Percentiles rank a stretch among this genome's conserved stretches.
phyloP scores from a whole-genome alignment of 1,139 yeast genomes.

The Geotrichum candidum region DNA sequence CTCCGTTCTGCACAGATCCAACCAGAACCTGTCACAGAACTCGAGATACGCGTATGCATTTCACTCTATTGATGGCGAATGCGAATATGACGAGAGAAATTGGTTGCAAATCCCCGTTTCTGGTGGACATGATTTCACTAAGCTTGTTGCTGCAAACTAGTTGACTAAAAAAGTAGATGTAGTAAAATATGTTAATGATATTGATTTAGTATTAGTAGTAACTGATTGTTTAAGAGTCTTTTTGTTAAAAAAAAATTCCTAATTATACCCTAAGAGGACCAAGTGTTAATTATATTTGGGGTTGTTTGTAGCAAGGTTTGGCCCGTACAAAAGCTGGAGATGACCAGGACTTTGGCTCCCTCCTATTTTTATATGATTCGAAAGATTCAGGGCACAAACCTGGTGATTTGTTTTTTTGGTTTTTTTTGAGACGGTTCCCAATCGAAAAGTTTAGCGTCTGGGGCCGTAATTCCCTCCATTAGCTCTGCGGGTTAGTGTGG shows the following conservation, averaged over 20 bases:
- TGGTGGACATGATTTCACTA: slow-evolving; percentile 58
- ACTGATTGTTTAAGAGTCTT: neutral
- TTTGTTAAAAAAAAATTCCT: neutral
- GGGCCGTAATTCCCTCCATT: too few relatives aligned
- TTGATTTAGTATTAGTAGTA: neutral
- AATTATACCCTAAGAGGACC: too few relatives aligned
- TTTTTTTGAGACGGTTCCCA: too few relatives aligned
- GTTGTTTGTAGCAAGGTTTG: too few relatives aligned
- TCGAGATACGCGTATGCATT: slow-evolving; percentile 76
- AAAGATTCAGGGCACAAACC: too few relatives aligned
- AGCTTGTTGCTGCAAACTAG: slow-evolving; percentile 28
- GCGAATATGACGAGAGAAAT: slow-evolving; percentile 54
- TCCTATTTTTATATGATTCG: too few relatives aligned
- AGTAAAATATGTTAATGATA: neutral
- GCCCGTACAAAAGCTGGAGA: too few relatives aligned
- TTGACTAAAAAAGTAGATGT: neutral
- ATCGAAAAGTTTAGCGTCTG: too few relatives aligned
- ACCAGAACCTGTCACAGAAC: slow-evolving; percentile 47
- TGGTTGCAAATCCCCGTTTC: slow-evolving; percentile 75
- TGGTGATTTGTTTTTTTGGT: too few relatives aligned
- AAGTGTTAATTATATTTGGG: neutral
- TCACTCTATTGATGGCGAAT: slow-evolving; percentile 65
- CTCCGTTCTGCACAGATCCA: slow-evolving; percentile 66
- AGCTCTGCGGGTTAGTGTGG: too few relatives aligned
- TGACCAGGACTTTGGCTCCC: too few relatives aligned